Evolutionary conservation across 1,284 basidiomycete genomes (phyloP).

Genomic region (Hymenochaete sp.): DNA sequence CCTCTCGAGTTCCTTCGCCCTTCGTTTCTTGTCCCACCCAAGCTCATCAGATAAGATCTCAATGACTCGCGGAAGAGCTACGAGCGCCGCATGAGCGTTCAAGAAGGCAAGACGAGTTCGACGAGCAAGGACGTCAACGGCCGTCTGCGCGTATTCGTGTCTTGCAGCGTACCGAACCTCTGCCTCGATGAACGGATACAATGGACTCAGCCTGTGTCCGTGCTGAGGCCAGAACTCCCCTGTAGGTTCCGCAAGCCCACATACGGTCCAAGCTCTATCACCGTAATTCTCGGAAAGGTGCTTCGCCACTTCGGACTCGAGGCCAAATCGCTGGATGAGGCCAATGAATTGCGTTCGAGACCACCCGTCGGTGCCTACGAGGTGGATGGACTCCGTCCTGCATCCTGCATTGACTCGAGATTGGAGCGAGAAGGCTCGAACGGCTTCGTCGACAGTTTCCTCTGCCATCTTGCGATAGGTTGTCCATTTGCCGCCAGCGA

Average conservation of each 20-base stretch:
- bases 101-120: constrained; percentile 90
- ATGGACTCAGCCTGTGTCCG: constrained; percentile 66
- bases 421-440: constrained; percentile 69
- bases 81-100: constrained; percentile 81
- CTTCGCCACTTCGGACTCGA: constrained; percentile 88
- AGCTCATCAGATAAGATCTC: constrained; percentile 89
- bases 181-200: constrained; percentile 89
- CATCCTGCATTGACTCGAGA: constrained; percentile 53
- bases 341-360: constrained; percentile 95
- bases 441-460: constrained; percentile 87
- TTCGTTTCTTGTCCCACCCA: constrained; percentile 59
- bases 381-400: constrained; percentile 73
- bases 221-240: constrained; percentile 80
- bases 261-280: constrained; percentile 94
- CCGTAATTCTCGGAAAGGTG: constrained; percentile 94
- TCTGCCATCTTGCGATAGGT: constrained; percentile 96
- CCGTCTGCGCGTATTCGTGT: constrained; percentile 87
- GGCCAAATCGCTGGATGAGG: constrained; percentile 84
- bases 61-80: constrained; percentile 79
- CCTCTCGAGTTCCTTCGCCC: constrained; percentile 50
- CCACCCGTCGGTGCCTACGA: constrained; percentile 95
- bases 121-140: constrained; percentile 87
- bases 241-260: constrained; percentile 67
- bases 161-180: constrained; percentile 88
- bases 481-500: constrained; percentile 98